A percentile compares a stretch with the other conserved stretches of the same genome.
Conservation (phyloP, 208 protist species). For the Trichomonas vaginalis region DNA sequence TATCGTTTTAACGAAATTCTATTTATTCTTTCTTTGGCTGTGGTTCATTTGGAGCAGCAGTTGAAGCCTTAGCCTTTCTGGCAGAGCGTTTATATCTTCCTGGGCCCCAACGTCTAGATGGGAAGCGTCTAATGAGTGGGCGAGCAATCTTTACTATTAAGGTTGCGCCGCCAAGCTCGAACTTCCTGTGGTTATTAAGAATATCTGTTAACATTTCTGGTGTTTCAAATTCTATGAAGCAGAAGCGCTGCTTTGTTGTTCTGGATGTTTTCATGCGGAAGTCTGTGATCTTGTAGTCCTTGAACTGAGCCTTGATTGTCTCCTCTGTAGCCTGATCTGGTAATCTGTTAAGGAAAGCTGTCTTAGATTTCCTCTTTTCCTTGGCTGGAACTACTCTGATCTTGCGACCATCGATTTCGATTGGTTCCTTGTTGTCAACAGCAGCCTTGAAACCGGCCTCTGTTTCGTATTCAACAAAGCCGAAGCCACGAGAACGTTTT, state of each 20-base stretch:
- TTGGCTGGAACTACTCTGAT: not conserved
- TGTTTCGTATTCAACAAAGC: not conserved
- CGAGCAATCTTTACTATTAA: not conserved
- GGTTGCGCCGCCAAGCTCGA: not conserved
- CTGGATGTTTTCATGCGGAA: not conserved
- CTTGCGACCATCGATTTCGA: not conserved
- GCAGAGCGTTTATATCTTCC: not conserved
- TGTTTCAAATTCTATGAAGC: not conserved
- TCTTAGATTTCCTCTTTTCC: not conserved
- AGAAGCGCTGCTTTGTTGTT: not conserved
- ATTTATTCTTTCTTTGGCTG: not conserved
- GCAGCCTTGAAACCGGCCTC: not conserved
- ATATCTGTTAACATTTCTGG: not conserved
- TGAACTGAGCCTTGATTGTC: not conserved
- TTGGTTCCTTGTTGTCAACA: not conserved
- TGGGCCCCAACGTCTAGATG: not conserved
- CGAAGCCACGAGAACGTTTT: not conserved
- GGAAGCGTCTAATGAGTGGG: not conserved
- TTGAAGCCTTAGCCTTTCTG: not conserved
- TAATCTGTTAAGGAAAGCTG: not conserved
- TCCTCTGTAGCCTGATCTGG: not conserved
- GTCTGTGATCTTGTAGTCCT: not conserved
- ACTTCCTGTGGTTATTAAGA: not conserved
- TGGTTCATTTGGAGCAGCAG: not conserved
- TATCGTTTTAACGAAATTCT: too few relatives aligned